Evolutionary conservation across 2,329 filamentous ascomycete species (phyloP).

Genomic region (Cladobotryum protrusum): DNA sequence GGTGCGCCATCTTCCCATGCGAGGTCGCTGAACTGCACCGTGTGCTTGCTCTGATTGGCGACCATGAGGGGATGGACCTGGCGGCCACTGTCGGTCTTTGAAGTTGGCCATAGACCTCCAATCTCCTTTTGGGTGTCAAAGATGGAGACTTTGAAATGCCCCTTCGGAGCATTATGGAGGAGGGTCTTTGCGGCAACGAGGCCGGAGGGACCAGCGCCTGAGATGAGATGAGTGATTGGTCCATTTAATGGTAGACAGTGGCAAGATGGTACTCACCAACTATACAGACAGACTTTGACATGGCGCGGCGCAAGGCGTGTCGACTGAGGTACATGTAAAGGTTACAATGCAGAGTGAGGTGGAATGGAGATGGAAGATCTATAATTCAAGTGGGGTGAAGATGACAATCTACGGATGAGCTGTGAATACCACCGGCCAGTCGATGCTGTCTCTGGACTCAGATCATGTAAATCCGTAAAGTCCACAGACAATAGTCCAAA

Average conservation of each 20-base stretch:
- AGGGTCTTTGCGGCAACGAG: slow-evolving; percentile 68
- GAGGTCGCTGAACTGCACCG: slow-evolving; percentile 65
- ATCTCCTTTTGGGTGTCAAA: slow-evolving; percentile 61
- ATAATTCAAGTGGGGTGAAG: too few species aligned
- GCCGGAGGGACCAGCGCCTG: slow-evolving; percentile 64
- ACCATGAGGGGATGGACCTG: slow-evolving; percentile 61
- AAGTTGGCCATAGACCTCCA: slow-evolving; percentile 71
- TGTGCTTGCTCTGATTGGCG: slow-evolving; percentile 71
- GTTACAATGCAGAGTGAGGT: too few species aligned
- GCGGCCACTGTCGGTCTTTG: slow-evolving; percentile 41
- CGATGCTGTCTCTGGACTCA: too few species aligned
- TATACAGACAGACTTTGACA: slow-evolving; percentile 37
- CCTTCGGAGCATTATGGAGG: slow-evolving; percentile 49
- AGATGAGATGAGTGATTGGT: neutral
- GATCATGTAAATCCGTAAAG: too few species aligned
- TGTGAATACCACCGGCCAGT: too few species aligned
- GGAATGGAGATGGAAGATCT: too few species aligned
- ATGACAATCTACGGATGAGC: too few species aligned
- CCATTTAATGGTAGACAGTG: neutral
- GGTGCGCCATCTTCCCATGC: slow-evolving; percentile 58
- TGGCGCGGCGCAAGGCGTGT: slow-evolving; percentile 11
- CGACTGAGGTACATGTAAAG: too few species aligned
- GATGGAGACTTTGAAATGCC: slow-evolving; percentile 60
- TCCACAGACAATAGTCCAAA: too few species aligned
- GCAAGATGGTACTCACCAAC: slow-evolving; percentile 26